Evolutionary conservation across 441 rosid species (phyloP), one percentile per base, ranked within the genome.

Genomic region (Erodium texanum): DNA sequence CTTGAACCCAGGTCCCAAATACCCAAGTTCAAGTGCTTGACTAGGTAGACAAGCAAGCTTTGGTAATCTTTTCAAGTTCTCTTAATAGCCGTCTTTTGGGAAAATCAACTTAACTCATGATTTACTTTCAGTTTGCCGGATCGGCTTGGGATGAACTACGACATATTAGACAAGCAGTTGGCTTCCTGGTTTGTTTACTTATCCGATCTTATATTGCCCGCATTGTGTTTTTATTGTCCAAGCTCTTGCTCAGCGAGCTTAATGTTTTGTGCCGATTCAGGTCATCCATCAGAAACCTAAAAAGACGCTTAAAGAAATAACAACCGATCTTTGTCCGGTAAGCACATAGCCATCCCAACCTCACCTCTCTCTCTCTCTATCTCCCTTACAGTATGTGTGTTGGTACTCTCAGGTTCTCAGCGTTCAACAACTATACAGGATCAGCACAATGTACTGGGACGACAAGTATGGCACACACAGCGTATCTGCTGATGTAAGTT

Each of bases 361-460:
- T n/a, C n/a, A 54, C 67, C 65, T 12, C 10, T 48, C 18, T 48
- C 56, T 48, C 52, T 45, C 52, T 45, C 52, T n/a, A n/a, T 48
- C 56, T 15, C 19, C n/a, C 56, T 48, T 2, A 48, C 5, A 4
- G 3, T 48, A 3, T n/a, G 3, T 48, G 19, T 48, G 6, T 15
- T 48, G 56, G 6, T 48, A 48, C 18, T 18, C 71, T 0, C 87
- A 95, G 98, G 97, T 92, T 41, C 89, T 95, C 29, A 92, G 98
- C 48, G 85, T 95, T 75, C 98, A 92, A 73, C 99, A 95, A 79
- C 81, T 95, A 10, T 95, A 92, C 74, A 81, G 98, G 61, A 95
- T 95, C 65, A 86, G 98, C 76, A 95, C 99, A 0, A 92, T 95
- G 98, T 95, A 95, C 75, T 95, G 99, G 99, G 99, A 95, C 41